These are phyloP conservation scores for Alternaria conjuncta DNA, from an alignment of 2,329 filamentous ascomycete species.

Conservation along the genomic window DNA sequence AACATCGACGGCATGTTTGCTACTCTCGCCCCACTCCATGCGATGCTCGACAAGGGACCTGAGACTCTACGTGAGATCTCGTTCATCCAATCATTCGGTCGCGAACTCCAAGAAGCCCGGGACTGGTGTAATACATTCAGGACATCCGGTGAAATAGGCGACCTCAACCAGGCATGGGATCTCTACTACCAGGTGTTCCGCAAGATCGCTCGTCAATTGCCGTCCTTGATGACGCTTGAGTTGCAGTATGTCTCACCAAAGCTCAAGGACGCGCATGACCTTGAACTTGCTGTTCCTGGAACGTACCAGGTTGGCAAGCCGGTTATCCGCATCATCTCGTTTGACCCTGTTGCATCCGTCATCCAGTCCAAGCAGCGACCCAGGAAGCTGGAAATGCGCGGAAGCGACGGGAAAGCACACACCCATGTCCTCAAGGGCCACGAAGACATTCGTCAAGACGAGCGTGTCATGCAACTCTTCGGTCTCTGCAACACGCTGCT, in stretches of 20 bases:
- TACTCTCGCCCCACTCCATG: constrained; percentile 87
- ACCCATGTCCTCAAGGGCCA: constrained; percentile 97
- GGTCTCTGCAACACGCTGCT: constrained; percentile 96
- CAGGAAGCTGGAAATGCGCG: constrained; percentile 83
- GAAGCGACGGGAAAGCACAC: constrained; percentile 87
- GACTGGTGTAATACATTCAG: constrained; percentile 96
- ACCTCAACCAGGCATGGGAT: constrained; percentile 98
- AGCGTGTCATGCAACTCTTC: constrained; percentile 99
- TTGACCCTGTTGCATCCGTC: constrained; percentile 87
- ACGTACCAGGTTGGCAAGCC: constrained; percentile 84
- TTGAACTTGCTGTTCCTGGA: constrained; percentile 94
- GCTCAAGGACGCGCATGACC: constrained; percentile 80
- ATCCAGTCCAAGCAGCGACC: constrained; percentile 98
- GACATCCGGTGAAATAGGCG: constrained; percentile 85
- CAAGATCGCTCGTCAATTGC: constrained; percentile 90
- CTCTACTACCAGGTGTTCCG: constrained; percentile 99
- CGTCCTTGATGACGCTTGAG: constrained; percentile 90
- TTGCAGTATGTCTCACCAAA: constrained; percentile 97
- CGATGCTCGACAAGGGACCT: constrained; percentile 86
- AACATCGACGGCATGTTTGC: constrained; percentile 98
- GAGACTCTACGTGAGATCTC: constrained; percentile 96
- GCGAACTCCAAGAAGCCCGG: constrained; percentile 90
- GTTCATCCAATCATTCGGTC: constrained; percentile 95
- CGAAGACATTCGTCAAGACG: constrained; percentile 98
- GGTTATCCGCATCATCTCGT: constrained; percentile 84